Percentiles rank a stretch among this genome's conserved stretches.
These are phyloP conservation scores for Mortierella sp. DNA, from an alignment of 371 early-diverging fungal species.

Conservation along the genomic window DNA sequence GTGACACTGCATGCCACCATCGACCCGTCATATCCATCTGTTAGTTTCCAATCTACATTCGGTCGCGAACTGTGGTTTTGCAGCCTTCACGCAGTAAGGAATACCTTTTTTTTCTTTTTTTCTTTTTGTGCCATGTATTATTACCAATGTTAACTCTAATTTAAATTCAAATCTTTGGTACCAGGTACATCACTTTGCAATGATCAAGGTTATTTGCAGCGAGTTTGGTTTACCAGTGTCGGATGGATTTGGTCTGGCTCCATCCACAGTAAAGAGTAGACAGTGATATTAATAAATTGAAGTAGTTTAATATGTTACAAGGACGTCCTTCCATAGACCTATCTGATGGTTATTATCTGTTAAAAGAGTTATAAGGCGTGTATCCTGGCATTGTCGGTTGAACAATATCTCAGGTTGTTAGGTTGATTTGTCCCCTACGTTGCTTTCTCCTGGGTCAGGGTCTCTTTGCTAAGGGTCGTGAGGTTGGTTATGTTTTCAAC, in stretches of 20 bases:
- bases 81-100: constrained; percentile 63
- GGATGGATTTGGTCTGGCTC: constrained; percentile 65
- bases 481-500: background rate
- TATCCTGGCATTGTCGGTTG: background rate
- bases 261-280: constrained; percentile 58
- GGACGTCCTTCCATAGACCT: background rate
- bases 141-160: too few relatives aligned
- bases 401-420: background rate
- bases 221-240: constrained; percentile 60
- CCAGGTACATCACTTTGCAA: constrained; percentile 69
- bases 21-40: constrained; percentile 56
- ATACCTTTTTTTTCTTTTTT: too few relatives aligned
- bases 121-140: background rate
- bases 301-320: background rate
- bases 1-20: constrained; percentile 55
- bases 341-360: too few relatives aligned
- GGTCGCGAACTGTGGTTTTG: constrained; percentile 80
- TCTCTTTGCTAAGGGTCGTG: background rate
- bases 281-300: background rate
- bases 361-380: background rate
- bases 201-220: constrained; percentile 67
- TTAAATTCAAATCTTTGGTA: background rate
- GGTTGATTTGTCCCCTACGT: too few relatives aligned
- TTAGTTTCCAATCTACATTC: constrained; percentile 58
- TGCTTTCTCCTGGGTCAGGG: background rate